These are phyloP conservation scores for Lichtheimia hyalospora DNA, from an alignment of 371 early-diverging fungal species.

Conservation along the genomic window DNA sequence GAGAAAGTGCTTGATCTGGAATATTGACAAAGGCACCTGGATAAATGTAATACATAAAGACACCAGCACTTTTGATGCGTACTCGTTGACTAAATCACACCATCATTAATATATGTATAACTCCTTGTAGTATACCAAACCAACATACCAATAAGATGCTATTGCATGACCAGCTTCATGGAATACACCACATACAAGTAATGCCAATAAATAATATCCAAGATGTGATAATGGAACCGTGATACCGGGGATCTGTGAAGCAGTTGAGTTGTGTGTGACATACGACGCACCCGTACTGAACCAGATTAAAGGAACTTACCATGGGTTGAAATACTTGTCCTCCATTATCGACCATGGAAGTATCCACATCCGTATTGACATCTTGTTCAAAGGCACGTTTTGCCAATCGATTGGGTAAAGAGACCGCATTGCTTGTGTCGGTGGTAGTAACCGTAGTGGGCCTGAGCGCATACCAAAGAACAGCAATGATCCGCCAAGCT, in stretches of 20 bases:
- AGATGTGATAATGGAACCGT: conserved; percentile 76
- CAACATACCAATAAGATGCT: conserved; percentile 61
- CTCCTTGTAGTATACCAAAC: no score
- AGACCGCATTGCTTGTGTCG: conserved; percentile 5
- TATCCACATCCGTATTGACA: neutral
- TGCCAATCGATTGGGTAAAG: conserved; percentile 5
- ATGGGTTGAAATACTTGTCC: conserved; percentile 63
- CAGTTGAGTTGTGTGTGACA: neutral
- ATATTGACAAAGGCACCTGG: conserved; percentile 90
- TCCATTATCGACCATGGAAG: conserved; percentile 1
- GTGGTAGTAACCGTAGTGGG: neutral
- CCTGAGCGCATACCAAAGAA: conserved; percentile 10
- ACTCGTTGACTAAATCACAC: conserved; percentile 51
- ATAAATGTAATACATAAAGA: conserved; percentile 73
- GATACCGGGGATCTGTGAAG: conserved; percentile 74
- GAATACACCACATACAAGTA: conserved; percentile 65
- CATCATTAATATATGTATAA: neutral
- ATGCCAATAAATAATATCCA: conserved; percentile 68
- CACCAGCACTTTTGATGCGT: conserved; percentile 65
- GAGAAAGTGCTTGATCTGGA: conserved; percentile 46
- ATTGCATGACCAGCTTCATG: conserved; percentile 87
- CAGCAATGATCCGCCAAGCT: conserved; percentile 36
- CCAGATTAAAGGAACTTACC: conserved; percentile 28
- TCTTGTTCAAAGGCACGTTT: conserved; percentile 16
- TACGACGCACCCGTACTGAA: no score